Evolutionary conservation across 192 early-diverging fungal genomes (phyloP).

Genomic region (Backusella parvicylindrica): DNA sequence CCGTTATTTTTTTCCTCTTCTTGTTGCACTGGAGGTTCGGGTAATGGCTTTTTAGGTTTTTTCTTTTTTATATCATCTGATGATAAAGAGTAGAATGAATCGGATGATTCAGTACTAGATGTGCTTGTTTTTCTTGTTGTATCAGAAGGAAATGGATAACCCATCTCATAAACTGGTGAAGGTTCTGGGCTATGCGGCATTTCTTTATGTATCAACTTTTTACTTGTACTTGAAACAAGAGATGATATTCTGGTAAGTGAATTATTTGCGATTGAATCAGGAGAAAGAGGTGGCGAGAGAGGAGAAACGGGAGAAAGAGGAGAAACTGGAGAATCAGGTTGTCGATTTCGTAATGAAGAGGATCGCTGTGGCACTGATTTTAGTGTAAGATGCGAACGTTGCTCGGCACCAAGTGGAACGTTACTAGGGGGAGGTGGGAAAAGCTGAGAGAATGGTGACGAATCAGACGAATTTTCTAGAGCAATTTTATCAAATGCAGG

Average conservation of each 20-base stretch:
- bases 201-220: neutral
- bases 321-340: neutral
- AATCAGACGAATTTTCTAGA: neutral
- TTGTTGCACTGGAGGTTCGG: neutral
- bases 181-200: neutral
- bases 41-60: conserved; percentile 2
- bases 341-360: conserved; percentile 12
- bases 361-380: conserved; percentile 9
- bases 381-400: neutral
- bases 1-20: neutral
- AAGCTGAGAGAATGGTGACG: neutral
- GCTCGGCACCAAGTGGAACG: conserved; percentile 5
- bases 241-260: neutral
- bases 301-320: too few species aligned
- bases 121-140: conserved; percentile 4
- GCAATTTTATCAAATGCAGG: conserved; percentile 12
- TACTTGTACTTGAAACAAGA: neutral
- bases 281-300: neutral
- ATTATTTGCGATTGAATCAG: neutral
- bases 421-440: neutral
- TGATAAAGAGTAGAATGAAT: neutral
- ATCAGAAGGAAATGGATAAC: neutral
- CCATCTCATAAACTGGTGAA: neutral
- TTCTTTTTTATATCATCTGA: neutral
- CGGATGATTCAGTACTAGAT: neutral